Evolutionary conservation across 2,329 filamentous ascomycete species (phyloP).

Genomic region (Penicillium sp.): DNA sequence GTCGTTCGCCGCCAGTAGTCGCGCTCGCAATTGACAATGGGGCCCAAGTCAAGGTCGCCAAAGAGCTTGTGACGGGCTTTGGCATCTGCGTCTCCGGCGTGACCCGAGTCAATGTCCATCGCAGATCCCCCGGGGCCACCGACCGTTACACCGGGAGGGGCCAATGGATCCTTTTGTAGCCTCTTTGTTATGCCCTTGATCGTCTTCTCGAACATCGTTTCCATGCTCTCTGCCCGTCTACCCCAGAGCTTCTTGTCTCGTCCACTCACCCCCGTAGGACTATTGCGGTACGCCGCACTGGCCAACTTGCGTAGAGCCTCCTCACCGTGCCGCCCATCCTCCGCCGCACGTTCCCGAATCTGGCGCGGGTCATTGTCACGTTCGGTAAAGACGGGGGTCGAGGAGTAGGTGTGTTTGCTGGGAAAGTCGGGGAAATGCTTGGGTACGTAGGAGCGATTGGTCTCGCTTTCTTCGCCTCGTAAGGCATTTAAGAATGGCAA

Average conservation of each 20-base stretch:
- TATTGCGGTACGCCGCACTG: constrained; percentile 43
- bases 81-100: constrained; percentile 20
- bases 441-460: constrained; percentile 50
- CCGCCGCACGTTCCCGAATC: constrained; percentile 57
- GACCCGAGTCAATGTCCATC: constrained; percentile 28
- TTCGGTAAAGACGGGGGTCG: constrained; percentile 53
- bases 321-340: constrained; percentile 60
- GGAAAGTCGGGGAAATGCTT: constrained; percentile 57
- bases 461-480: constrained; percentile 43
- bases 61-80: constrained; percentile 24
- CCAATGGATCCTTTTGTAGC: constrained; percentile 27
- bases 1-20: constrained; percentile 51
- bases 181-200: constrained; percentile 46
- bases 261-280: constrained; percentile 36
- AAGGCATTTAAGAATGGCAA: constrained; percentile 48
- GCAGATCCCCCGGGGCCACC: constrained; percentile 9
- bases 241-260: constrained; percentile 38
- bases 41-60: constrained; percentile 39
- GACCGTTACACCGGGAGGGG: constrained; percentile 16
- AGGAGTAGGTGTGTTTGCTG: constrained; percentile 58
- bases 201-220: constrained; percentile 52
- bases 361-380: constrained; percentile 55
- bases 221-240: constrained; percentile 37
- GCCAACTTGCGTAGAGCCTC: constrained; percentile 58
- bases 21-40: constrained; percentile 56